Evolutionary conservation across 345 rosid genomes (phyloP), one percentile per base, ranked within the genome.

Genomic region (Iberis pinnata): DNA sequence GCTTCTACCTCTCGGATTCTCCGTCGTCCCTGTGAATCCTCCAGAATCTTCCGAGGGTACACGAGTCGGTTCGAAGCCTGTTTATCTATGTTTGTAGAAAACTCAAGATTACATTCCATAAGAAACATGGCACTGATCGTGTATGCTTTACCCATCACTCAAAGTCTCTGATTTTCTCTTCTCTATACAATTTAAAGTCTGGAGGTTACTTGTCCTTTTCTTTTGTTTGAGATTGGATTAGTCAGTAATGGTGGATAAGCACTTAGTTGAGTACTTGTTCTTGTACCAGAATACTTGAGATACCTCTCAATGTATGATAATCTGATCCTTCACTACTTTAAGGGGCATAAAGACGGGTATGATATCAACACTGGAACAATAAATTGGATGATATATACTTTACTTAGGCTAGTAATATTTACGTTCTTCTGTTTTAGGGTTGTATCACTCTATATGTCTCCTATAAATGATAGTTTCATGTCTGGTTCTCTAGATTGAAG

Each of bases 391-490:
- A n/a, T n/a, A n/a, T n/a, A n/a, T n/a, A n/a, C n/a, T n/a, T n/a
- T n/a, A n/a, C n/a, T n/a, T n/a, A n/a, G n/a, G n/a, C n/a, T n/a
- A n/a, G n/a, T n/a, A n/a, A n/a, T n/a, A n/a, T n/a, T 48, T 18
- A 14, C 46, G 12, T 55, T 40, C 2, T 55, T 20, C 48, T 68
- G 54, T 42, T 73, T 63, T 64, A 92, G 97, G 73, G 84, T 88
- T 67, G 93, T 92, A 46, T 85, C 98, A 15, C 96, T 92, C 53
- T 92, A 86, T 75, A 85, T 92, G 97, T 88, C 97, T 20, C 98
- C 97, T 3, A 70, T 85, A 20, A 92, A 92, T 58, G 98, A 92
- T 56, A 88, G 97, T 77, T 92, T 92, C 83, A 92, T 92, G 95
- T 92, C 97, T 60, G 95, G 89, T 65, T 88, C 98, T 38, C 86